Conservation (phyloP, 202 grass and related monocot genomes). For the Elaeis oleifera region DNA sequence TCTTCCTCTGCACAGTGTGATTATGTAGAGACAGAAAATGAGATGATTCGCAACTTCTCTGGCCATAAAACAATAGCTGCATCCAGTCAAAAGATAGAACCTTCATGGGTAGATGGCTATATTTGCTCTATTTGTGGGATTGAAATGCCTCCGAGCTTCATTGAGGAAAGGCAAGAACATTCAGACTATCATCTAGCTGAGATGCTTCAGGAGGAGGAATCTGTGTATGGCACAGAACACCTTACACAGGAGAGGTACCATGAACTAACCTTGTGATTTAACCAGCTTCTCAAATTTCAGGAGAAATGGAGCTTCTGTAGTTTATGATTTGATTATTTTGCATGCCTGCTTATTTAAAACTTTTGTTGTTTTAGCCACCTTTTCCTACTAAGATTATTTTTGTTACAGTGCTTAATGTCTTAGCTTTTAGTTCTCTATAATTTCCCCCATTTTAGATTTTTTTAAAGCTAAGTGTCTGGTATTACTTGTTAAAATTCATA, state of each 20-base stretch:
- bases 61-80: conserved; percentile 18
- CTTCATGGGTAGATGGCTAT: conserved; percentile 60
- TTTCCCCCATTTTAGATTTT: background rate
- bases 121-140: conserved; percentile 79
- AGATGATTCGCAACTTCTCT: conserved; percentile 3
- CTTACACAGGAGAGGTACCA: conserved; percentile 30
- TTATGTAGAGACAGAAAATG: background rate
- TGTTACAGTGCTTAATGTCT: too few species aligned
- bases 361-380: too few species aligned
- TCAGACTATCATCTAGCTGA: conserved; percentile 74
- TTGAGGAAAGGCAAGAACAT: conserved; percentile 87
- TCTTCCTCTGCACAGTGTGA: conserved; percentile 17
- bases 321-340: too few species aligned
- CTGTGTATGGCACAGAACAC: conserved; percentile 12
- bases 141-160: conserved; percentile 67
- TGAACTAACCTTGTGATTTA: background rate
- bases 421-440: too few species aligned
- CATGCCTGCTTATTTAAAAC: too few species aligned
- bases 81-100: conserved; percentile 19
- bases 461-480: too few species aligned
- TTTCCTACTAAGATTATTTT: too few species aligned
- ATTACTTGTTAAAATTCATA: too few species aligned
- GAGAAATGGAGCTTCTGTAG: too few species aligned
- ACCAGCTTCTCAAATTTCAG: too few species aligned
- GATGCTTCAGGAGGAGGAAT: conserved; percentile 71